These are phyloP conservation scores for Intubia oerlemansii DNA, from an alignment of 2,329 filamentous ascomycete species.

Conservation along the genomic window DNA sequence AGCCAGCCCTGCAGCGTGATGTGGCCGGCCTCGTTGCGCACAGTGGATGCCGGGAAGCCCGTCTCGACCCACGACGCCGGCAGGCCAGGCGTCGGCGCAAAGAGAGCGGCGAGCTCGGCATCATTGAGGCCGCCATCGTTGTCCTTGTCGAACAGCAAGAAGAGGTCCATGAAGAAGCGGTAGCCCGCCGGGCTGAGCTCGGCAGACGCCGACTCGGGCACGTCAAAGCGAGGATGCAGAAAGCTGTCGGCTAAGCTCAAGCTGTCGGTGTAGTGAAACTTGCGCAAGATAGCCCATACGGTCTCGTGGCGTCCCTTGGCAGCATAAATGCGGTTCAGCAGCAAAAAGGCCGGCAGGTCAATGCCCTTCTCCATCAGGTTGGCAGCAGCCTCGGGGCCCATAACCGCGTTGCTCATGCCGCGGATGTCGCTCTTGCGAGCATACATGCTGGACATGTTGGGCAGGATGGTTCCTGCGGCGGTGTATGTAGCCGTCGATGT, in stretches of 20 bases:
- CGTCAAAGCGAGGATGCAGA: constrained; percentile 81
- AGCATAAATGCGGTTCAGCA: constrained; percentile 87
- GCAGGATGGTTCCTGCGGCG: no score
- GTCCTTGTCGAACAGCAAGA: constrained; percentile 87
- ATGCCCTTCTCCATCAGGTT: constrained; percentile 39
- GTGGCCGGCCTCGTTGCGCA: constrained; percentile 84
- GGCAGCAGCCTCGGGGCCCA: constrained; percentile 1
- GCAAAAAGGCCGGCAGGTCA: constrained; percentile 62
- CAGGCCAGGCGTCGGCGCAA: constrained; percentile 79
- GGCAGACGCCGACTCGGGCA: constrained; percentile 77
- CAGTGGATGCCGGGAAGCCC: constrained; percentile 80
- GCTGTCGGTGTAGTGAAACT: constrained; percentile 92
- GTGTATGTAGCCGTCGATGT: no score
- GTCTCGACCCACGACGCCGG: constrained; percentile 74
- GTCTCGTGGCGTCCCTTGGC: constrained; percentile 97
- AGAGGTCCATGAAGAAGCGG: constrained; percentile 86
- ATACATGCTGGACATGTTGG: no score
- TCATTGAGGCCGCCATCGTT: constrained; percentile 90
- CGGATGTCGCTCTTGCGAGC: no score
- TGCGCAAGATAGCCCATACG: constrained; percentile 89
- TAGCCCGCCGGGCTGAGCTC: constrained; percentile 90
- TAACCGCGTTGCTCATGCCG: constrained; percentile 1
- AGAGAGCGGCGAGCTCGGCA: constrained; percentile 63
- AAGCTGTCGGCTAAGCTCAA: constrained; percentile 80
- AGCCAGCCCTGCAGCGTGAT: constrained; percentile 96